phyloP scores from a whole-genome alignment of 129 eudicot species.

The Helichrysum umbraculigerum region DNA sequence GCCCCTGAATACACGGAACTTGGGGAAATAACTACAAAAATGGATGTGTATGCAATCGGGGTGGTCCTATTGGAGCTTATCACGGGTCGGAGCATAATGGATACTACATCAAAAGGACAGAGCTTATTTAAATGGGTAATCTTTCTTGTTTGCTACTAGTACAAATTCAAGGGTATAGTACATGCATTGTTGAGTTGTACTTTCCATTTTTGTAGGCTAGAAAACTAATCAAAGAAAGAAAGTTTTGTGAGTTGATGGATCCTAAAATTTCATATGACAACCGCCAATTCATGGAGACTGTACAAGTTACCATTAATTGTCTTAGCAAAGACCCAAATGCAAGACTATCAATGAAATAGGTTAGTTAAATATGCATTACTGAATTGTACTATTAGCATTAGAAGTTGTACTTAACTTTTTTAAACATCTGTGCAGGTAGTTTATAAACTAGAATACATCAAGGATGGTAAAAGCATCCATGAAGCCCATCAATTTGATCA shows the following conservation, averaged over 20 bases:
- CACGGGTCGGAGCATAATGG: slow-evolving; percentile 36
- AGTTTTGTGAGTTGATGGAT: slow-evolving; percentile 39
- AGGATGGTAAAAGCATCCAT: slow-evolving; percentile 7
- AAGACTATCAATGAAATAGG: slow-evolving; percentile 41
- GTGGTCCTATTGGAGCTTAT: slow-evolving; percentile 39
- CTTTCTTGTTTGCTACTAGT: background rate
- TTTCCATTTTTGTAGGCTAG: slow-evolving; percentile 23
- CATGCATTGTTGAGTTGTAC: background rate
- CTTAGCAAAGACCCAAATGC: slow-evolving; percentile 32
- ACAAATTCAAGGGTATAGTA: too few relatives aligned
- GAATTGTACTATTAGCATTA: slow-evolving; percentile 3
- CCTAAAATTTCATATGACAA: slow-evolving; percentile 27
- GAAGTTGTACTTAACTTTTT: background rate
- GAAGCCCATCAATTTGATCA: background rate
- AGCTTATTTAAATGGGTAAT: slow-evolving; percentile 43
- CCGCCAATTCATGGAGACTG: slow-evolving; percentile 13
- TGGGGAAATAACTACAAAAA: slow-evolving; percentile 34
- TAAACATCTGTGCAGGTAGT: slow-evolving; percentile 13
- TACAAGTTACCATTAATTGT: slow-evolving; percentile 38
- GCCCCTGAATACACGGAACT: slow-evolving; percentile 52
- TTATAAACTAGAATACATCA: slow-evolving; percentile 24
- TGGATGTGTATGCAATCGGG: slow-evolving; percentile 49
- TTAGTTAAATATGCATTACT: slow-evolving; percentile 14
- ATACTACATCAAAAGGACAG: slow-evolving; percentile 33
- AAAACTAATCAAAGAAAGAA: slow-evolving; percentile 29